Conservation (phyloP, 176 grass and related monocot species). For the Carex littledalei region DNA sequence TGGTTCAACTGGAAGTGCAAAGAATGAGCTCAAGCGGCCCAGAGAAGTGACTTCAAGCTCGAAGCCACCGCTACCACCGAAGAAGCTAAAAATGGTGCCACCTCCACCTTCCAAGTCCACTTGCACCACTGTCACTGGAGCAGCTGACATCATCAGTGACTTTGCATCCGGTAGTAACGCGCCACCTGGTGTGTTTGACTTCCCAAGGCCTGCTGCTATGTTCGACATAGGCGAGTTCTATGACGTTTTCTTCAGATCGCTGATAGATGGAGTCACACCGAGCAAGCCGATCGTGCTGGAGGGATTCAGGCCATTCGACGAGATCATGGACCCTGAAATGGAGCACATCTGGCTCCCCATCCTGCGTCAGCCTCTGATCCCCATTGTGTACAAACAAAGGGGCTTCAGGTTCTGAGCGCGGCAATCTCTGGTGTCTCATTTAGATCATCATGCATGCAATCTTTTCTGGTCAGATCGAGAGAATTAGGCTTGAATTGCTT, state of each 20-base stretch:
- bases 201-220: conserved; percentile 37
- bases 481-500: background rate
- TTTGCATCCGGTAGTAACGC: conserved; percentile 7
- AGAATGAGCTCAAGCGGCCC: conserved; percentile 10
- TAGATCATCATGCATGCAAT: background rate
- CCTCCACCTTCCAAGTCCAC: background rate
- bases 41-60: conserved; percentile 22
- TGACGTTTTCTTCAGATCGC: conserved; percentile 76
- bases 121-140: conserved; percentile 1
- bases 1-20: background rate
- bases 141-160: background rate
- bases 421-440: background rate
- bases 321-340: conserved; percentile 41
- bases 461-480: background rate
- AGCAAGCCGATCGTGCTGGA: conserved; percentile 23
- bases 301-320: conserved; percentile 28
- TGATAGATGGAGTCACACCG: conserved; percentile 37
- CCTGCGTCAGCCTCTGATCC: conserved; percentile 27
- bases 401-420: background rate
- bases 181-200: conserved; percentile 64
- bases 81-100: background rate
- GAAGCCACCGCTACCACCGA: background rate
- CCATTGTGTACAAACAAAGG: background rate
- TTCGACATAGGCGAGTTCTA: conserved; percentile 35
- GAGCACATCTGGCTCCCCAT: conserved; percentile 58